Evolutionary conservation across 345 rosid species (phyloP).

Genomic region (Citrus australasica): DNA sequence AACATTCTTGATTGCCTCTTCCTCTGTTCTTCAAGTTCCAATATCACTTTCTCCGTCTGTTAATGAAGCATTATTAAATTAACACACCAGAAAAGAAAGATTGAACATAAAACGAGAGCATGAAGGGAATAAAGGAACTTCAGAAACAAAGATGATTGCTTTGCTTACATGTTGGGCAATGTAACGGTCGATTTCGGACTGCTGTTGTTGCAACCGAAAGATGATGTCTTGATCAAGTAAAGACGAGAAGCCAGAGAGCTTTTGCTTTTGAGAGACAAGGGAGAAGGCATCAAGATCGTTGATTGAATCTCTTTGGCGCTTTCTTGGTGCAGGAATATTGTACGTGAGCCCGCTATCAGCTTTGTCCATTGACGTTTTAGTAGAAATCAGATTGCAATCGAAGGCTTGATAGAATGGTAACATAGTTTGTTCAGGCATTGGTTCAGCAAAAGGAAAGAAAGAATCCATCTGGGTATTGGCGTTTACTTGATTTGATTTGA

Average conservation of each 20-base stretch:
- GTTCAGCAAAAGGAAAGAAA: constrained; percentile 21
- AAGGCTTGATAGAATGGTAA: constrained; percentile 33
- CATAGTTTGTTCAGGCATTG: constrained; percentile 22
- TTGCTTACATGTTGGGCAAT: constrained; percentile 46
- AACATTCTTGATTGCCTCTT: constrained; percentile 56
- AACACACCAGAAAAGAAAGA: background rate
- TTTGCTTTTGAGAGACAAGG: constrained; percentile 33
- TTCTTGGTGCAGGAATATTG: constrained; percentile 33
- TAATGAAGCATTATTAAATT: background rate
- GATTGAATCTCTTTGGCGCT: constrained; percentile 44
- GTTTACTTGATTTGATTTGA: constrained; percentile 36
- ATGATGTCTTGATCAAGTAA: constrained; percentile 33
- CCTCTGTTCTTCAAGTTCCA: constrained; percentile 59
- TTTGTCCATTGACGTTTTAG: constrained; percentile 32
- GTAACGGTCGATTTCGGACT: constrained; percentile 50
- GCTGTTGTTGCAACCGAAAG: constrained; percentile 55
- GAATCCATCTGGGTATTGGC: constrained; percentile 37
- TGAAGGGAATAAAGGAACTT: background rate
- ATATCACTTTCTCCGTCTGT: constrained; percentile 51
- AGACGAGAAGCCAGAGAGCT: constrained; percentile 26
- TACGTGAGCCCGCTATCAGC: constrained; percentile 55
- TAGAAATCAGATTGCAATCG: constrained; percentile 30
- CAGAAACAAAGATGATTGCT: background rate
- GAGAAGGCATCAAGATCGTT: constrained; percentile 26
- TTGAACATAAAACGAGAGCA: background rate